These are phyloP conservation scores for Cucurbita moschata DNA, from an alignment of 306 rosid species.

Conservation along the genomic window DNA sequence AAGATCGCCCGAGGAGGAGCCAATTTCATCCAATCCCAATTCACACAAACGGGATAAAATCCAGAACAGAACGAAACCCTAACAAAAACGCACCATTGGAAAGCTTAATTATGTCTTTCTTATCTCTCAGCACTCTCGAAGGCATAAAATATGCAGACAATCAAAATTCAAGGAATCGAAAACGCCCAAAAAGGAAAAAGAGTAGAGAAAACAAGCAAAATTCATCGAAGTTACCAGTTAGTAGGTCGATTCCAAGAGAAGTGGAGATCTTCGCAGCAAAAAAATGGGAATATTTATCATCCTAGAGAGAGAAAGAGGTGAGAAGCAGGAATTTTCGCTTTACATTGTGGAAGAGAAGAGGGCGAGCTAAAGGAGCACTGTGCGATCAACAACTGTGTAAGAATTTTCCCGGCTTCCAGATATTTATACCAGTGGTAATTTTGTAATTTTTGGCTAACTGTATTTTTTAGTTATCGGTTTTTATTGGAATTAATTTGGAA, in stretches of 20 bases:
- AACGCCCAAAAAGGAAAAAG: not conserved
- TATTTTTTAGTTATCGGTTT: not conserved
- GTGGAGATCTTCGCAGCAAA: not conserved
- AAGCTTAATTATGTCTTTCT: not conserved
- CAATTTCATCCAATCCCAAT: not conserved
- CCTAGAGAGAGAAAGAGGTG: not conserved
- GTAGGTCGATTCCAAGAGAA: not conserved
- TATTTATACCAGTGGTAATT: not conserved
- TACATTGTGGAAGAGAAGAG: slow-evolving; percentile 3
- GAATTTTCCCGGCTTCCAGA: not conserved
- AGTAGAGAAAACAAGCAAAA: not conserved
- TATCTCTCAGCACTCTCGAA: not conserved
- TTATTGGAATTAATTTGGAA: too few species aligned
- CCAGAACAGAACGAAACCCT: not conserved
- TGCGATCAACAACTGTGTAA: not conserved
- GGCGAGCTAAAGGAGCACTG: not conserved
- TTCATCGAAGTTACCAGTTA: slow-evolving; percentile 7
- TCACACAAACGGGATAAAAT: not conserved
- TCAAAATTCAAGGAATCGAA: not conserved
- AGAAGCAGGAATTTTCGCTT: slow-evolving; percentile 2
- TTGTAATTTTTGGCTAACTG: not conserved
- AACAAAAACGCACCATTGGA: not conserved
- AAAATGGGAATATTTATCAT: not conserved
- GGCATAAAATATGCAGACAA: not conserved
- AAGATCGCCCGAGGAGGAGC: not conserved